Conservation (phyloP, 768 basidiomycete genomes). For the Tricholoma matsutake region DNA sequence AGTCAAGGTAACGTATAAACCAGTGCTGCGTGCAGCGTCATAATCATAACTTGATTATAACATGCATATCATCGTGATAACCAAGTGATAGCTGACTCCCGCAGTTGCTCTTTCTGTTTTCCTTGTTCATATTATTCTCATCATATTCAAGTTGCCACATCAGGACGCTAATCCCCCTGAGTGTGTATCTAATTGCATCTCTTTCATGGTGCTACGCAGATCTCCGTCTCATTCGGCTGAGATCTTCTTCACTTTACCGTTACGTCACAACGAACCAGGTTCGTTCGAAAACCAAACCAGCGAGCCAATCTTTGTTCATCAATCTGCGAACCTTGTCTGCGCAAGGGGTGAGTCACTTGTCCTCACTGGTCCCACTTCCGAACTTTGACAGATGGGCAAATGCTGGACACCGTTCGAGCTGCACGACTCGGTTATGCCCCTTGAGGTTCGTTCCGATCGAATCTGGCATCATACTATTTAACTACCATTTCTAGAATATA, state of each 20-base stretch:
- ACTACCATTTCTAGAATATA: constrained; percentile 15
- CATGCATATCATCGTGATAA: too few relatives aligned
- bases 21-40: too few relatives aligned
- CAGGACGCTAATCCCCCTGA: constrained; percentile 18
- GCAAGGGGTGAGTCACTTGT: background rate
- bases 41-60: too few relatives aligned
- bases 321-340: constrained; percentile 13
- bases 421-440: constrained; percentile 13
- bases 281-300: background rate
- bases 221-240: constrained; percentile 17
- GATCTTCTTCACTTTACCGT: constrained; percentile 4
- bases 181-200: background rate
- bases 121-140: background rate
- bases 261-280: constrained; percentile 15
- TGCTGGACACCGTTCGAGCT: background rate
- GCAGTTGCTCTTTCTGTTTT: background rate
- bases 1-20: background rate
- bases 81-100: too few relatives aligned
- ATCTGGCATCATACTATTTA: constrained; percentile 9
- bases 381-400: constrained; percentile 10
- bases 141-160: constrained; percentile 1
- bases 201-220: background rate
- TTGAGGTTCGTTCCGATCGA: constrained; percentile 16
- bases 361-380: constrained; percentile 5
- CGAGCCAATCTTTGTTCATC: constrained; percentile 9